These are phyloP conservation scores for Boletus huronensis DNA, from an alignment of 768 basidiomycete genomes.

Conservation along the genomic window DNA sequence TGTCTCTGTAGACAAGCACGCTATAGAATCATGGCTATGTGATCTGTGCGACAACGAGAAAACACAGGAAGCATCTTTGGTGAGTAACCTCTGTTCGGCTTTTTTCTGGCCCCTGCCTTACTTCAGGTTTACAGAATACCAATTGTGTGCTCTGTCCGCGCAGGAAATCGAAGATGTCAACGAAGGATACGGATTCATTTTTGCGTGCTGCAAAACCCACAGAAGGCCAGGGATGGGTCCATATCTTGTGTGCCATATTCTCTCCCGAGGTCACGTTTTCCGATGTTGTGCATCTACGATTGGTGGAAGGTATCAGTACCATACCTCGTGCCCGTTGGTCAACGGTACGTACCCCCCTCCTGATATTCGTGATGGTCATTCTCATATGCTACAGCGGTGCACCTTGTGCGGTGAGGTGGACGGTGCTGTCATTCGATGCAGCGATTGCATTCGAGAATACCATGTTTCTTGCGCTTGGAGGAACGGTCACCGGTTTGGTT, in stretches of 20 bases:
- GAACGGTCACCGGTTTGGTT: constrained; percentile 80
- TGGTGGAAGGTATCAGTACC: constrained; percentile 83
- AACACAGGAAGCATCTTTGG: constrained; percentile 76
- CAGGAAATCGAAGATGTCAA: constrained; percentile 30
- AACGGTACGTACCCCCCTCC: constrained; percentile 46
- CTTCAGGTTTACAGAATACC: constrained; percentile 50
- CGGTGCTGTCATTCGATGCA: constrained; percentile 83
- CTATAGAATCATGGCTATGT: constrained; percentile 77
- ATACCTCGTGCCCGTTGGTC: constrained; percentile 71
- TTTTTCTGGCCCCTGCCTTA: not conserved
- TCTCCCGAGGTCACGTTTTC: constrained; percentile 81
- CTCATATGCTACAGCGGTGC: constrained; percentile 54
- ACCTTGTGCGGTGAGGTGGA: constrained; percentile 64
- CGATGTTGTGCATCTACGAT: constrained; percentile 64
- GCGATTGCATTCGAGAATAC: constrained; percentile 74
- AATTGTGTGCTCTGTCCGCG: constrained; percentile 85
- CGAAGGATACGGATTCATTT: constrained; percentile 57
- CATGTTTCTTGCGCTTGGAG: constrained; percentile 92
- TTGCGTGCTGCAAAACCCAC: constrained; percentile 83
- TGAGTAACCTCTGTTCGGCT: constrained; percentile 33
- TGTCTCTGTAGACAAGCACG: constrained; percentile 56
- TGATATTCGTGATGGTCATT: not conserved
- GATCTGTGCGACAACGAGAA: constrained; percentile 87
- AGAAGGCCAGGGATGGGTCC: constrained; percentile 91
- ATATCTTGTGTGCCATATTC: constrained; percentile 87